phyloP scores from a whole-genome alignment of 306 rosid genomes.

The Argentina anserina region DNA sequence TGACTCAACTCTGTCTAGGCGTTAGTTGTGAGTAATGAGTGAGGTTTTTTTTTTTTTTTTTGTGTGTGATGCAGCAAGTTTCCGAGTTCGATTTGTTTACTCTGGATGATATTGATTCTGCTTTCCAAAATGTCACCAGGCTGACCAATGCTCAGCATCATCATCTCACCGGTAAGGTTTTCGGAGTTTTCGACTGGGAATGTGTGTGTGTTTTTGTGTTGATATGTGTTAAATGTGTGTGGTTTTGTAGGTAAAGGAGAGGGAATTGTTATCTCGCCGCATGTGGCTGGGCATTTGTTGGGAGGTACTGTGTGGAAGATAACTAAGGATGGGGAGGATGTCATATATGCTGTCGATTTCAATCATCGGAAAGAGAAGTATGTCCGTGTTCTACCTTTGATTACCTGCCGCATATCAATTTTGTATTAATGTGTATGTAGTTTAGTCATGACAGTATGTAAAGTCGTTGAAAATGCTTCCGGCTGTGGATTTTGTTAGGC shows the following conservation, averaged over 20 bases:
- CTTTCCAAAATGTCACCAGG: constrained; percentile 78
- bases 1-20: not conserved
- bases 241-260: constrained; percentile 71
- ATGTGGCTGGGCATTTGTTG: constrained; percentile 92
- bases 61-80: constrained; percentile 63
- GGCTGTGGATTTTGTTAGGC: constrained; percentile 59
- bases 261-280: constrained; percentile 92
- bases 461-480: constrained; percentile 28
- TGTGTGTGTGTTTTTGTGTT: not conserved
- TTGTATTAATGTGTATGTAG: not conserved
- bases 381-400: not conserved
- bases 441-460: not conserved
- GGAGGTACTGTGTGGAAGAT: constrained; percentile 96
- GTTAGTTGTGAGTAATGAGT: not conserved
- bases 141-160: constrained; percentile 93
- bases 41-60: too few species aligned
- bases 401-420: constrained; percentile 5
- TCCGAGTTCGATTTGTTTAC: constrained; percentile 88
- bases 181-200: not conserved
- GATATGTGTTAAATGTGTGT: not conserved
- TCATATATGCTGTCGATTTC: constrained; percentile 94
- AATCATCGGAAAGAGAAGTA: constrained; percentile 95
- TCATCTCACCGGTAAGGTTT: constrained; percentile 67
- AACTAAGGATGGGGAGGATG: constrained; percentile 95
- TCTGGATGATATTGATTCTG: constrained; percentile 86